Evolutionary conservation across 306 rosid species (phyloP).

Genomic region (Trifolium fragiferum): DNA sequence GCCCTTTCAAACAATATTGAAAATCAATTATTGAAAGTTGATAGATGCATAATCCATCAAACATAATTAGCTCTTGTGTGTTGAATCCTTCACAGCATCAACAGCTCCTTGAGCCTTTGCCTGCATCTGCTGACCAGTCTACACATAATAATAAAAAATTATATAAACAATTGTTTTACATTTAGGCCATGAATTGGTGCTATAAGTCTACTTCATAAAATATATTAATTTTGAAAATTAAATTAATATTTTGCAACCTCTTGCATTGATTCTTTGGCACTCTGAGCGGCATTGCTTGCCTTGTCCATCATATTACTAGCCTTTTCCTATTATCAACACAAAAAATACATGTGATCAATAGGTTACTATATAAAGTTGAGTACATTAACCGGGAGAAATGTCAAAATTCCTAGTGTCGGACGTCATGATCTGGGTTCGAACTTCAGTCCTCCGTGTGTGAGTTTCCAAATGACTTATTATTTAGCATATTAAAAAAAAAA

Average conservation of each 20-base stretch:
- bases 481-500: no score
- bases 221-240: not conserved
- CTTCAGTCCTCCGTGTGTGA: no score
- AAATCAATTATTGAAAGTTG: not conserved
- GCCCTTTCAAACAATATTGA: not conserved
- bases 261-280: conserved; percentile 56
- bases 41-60: not conserved
- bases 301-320: conserved; percentile 49
- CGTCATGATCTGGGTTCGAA: no score
- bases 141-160: not conserved
- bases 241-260: conserved; percentile 31
- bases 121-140: conserved; percentile 56
- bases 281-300: conserved; percentile 56
- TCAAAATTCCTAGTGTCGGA: no score
- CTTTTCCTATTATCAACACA: conserved; percentile 57
- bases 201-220: not conserved
- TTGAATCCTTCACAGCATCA: conserved; percentile 60
- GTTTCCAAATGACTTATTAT: no score
- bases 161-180: not conserved
- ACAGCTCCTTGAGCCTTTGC: conserved; percentile 59
- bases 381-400: no score
- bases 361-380: not conserved
- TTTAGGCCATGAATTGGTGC: not conserved
- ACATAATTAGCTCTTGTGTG: conserved; percentile 46
- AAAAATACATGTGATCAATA: not conserved